Conservation (phyloP, 345 rosid species). For the Camelina hispida region DNA sequence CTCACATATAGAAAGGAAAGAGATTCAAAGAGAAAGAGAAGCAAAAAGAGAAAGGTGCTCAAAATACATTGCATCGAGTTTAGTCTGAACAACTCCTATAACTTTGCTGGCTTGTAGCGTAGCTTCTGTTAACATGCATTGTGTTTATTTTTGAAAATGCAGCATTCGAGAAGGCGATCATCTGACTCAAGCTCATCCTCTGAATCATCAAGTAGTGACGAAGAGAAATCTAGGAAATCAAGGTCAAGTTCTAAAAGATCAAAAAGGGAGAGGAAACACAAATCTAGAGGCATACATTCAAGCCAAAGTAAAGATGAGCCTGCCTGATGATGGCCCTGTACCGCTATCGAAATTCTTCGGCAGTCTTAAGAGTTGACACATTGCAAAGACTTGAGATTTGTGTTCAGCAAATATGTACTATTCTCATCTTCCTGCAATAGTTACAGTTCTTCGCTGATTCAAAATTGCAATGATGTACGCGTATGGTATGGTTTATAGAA, state of each 20-base stretch:
- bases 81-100: conserved; percentile 1
- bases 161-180: conserved; percentile 56
- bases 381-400: conserved; percentile 21
- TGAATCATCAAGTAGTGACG: conserved; percentile 64
- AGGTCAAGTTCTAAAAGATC: conserved; percentile 69
- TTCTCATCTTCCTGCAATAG: conserved; percentile 12
- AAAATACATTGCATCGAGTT: background rate
- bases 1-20: conserved; percentile 69
- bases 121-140: background rate
- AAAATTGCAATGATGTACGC: background rate
- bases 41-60: conserved; percentile 84
- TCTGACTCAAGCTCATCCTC: conserved; percentile 50
- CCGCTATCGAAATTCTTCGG: conserved; percentile 87
- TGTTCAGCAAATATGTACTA: conserved; percentile 19
- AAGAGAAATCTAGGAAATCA: conserved; percentile 69
- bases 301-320: conserved; percentile 51
- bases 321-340: conserved; percentile 65
- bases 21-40: conserved; percentile 65
- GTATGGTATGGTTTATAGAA: background rate
- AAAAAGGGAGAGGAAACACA: conserved; percentile 70
- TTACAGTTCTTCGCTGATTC: background rate
- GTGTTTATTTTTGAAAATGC: conserved; percentile 19
- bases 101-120: background rate
- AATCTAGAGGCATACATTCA: conserved; percentile 52
- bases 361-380: conserved; percentile 57